Evolutionary conservation across 768 basidiomycete genomes (phyloP).

Genomic region (button mushroom (Agaricus bisporus)): DNA sequence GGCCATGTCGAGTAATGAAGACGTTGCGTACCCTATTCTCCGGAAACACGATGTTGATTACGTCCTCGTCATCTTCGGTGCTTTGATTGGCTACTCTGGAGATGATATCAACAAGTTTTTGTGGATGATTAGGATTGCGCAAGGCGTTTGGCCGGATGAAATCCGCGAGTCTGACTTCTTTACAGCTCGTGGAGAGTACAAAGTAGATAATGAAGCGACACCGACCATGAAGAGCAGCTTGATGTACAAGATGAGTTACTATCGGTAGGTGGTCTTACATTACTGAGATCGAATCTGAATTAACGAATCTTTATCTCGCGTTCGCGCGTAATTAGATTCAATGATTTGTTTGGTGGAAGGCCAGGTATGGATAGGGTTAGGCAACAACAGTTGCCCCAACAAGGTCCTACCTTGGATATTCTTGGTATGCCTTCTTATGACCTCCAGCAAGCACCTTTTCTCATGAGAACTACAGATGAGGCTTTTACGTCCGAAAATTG

Average conservation of each 20-base stretch:
- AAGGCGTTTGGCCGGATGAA: slow-evolving; percentile 98
- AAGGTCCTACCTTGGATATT: slow-evolving; percentile 79
- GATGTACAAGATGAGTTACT: slow-evolving; percentile 99
- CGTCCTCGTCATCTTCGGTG: slow-evolving; percentile 95
- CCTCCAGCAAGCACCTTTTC: background rate
- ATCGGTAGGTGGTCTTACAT: slow-evolving; percentile 46
- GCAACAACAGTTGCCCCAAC: slow-evolving; percentile 72
- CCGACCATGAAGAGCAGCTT: slow-evolving; percentile 89
- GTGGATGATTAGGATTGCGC: slow-evolving; percentile 95
- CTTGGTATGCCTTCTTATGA: slow-evolving; percentile 52
- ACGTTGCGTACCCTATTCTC: slow-evolving; percentile 94
- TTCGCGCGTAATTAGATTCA: slow-evolving; percentile 54
- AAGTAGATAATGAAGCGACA: slow-evolving; percentile 80
- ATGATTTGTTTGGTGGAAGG: slow-evolving; percentile 74
- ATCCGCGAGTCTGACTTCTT: slow-evolving; percentile 95
- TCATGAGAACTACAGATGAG: slow-evolving; percentile 56
- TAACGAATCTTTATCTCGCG: slow-evolving; percentile 5
- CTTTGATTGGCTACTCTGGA: slow-evolving; percentile 92
- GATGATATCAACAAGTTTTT: slow-evolving; percentile 99
- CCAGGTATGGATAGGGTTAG: slow-evolving; percentile 82
- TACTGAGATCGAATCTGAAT: background rate
- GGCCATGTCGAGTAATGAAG: slow-evolving; percentile 92
- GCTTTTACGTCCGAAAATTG: slow-evolving; percentile 99
- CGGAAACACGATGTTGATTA: slow-evolving; percentile 98
- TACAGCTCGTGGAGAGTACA: slow-evolving; percentile 88